phyloP scores from a whole-genome alignment of 257 asterid species.

The Plantago major region DNA sequence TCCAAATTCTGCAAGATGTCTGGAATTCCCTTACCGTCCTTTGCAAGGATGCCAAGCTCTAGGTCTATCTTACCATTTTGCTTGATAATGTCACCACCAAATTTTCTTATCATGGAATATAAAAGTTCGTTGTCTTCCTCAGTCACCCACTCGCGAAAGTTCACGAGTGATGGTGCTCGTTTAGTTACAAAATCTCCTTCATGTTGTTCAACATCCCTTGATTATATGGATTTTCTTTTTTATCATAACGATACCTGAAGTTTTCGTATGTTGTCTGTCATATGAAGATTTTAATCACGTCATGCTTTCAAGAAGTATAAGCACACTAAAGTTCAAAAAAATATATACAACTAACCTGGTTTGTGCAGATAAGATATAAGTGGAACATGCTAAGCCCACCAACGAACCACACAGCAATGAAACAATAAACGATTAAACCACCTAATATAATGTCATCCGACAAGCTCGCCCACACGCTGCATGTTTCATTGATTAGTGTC shows the following conservation, averaged over 20 bases:
- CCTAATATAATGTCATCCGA: slow-evolving; percentile 58
- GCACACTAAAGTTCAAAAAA: not conserved
- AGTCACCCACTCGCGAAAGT: slow-evolving; percentile 45
- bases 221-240: slow-evolving; percentile 84
- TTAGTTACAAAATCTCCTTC: slow-evolving; percentile 58
- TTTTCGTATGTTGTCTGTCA: slow-evolving; percentile 94
- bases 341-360: slow-evolving; percentile 34
- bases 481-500: slow-evolving; percentile 40
- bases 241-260: slow-evolving; percentile 72
- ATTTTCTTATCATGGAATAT: slow-evolving; percentile 34
- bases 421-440: slow-evolving; percentile 68
- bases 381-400: slow-evolving; percentile 87
- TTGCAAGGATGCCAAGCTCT: slow-evolving; percentile 46
- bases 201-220: slow-evolving; percentile 59
- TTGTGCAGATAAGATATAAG: slow-evolving; percentile 69
- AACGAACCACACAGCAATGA: slow-evolving; percentile 79
- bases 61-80: slow-evolving; percentile 49
- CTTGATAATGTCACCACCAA: slow-evolving; percentile 28
- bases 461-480: slow-evolving; percentile 46
- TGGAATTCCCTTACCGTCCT: slow-evolving; percentile 57
- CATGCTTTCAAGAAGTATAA: not conserved
- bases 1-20: slow-evolving; percentile 50
- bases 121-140: slow-evolving; percentile 44
- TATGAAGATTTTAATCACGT: not conserved
- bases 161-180: slow-evolving; percentile 65